Base-by-base conservation (phyloP, 2,329 filamentous ascomycete species). In the Huntiella omanensis region DNA sequence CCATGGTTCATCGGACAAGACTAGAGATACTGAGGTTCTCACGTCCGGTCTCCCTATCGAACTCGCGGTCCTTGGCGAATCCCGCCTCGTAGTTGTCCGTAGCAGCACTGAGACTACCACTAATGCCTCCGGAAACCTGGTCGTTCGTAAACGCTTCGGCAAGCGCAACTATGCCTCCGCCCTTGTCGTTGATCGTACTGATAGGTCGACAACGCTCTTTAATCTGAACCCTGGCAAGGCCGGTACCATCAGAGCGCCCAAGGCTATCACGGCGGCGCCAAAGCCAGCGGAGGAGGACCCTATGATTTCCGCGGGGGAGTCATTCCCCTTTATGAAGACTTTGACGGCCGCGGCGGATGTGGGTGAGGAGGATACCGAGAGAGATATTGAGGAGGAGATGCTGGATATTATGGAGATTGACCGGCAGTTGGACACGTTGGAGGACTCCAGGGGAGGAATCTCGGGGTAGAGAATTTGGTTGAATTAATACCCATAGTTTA, bases 361-460 rank as follows among this genome's bases (percentile, higher is more conserved):
- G 5, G 61, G 62, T 16, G 64, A 68, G 33, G 67, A 71, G 34
- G 40, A 22, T 16, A 37, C 40, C 11, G 48, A 45, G 43, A 62
- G 73, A 32, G 66, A 76, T 47, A 64, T 75, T 10, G 73, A 77
- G 55, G 64, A 66, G 28, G 73, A 77, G 58, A 70, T 77, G 64
- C 62, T 80, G 53, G 74, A 77, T 55, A 74, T 80, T 39, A 71
- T 77, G 66, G 73, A 75, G 53, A 76, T 80, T 54, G 75, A 80
- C 53, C 68, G 71, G 49, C 70, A 68, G 42, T 58, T 80, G 45
- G 67, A 73, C 41, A 64, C 61, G 43, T 63, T 80, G 69, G 68
- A 75, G 46, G 62, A 58, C 35, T 64, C 64, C 33, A 61, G 67
- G 40, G 64, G 63, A 33, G 62, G 61, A 11, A 36, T 36, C 40